Evolutionary conservation across 352 stramenopile genomes (phyloP), one percentile per base, ranked within the genome.

Genomic region (Pythium oligandrum): DNA sequence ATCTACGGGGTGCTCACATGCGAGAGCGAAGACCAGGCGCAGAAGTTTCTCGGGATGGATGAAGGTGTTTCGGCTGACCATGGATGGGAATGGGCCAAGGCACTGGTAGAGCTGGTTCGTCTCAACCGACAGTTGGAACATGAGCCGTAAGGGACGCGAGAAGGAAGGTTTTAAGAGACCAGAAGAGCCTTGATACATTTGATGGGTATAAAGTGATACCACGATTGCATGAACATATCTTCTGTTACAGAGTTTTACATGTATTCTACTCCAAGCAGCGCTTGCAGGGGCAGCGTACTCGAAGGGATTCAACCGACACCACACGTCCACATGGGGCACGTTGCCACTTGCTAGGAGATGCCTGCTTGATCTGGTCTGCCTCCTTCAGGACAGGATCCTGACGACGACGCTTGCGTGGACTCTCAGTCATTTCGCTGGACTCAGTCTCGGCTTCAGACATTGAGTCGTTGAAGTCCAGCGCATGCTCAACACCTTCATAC

Each of bases 51-150:
- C 5, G 61, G 56, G 4, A 35, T 59, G 9, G 51, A 52, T 7
- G 53, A 56, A 17, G 51, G 48, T 8, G 60, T 64, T 11, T 59
- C 48, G 34, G 44, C 47, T 4, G 57, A 69, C 30, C 57, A 70
- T 11, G 64, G 61, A 7, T 70, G 45, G 53, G 56, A 60, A 42
- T 70, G 55, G 53, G 64, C 64, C 32, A 61, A 70, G 48, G 26
- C 64, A 4, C 40, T 55, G 17, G 26, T 73, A 8, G 42, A 51
- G 26, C 60, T 73, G 40, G 51, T 61, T 12, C 52, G 59, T n/a
- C 7, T 66, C n/a, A 50, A 52, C 38, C 50, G 45, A 30, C 8
- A 44, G 33, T 42, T 64, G 36, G 56, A 53, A 30, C 17, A 26
- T 26, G 17, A 26, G 17, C 17, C 17, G 0, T 26, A 26, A 26